Conservation (phyloP, 768 basidiomycete species). For the Daedalea quercina region DNA sequence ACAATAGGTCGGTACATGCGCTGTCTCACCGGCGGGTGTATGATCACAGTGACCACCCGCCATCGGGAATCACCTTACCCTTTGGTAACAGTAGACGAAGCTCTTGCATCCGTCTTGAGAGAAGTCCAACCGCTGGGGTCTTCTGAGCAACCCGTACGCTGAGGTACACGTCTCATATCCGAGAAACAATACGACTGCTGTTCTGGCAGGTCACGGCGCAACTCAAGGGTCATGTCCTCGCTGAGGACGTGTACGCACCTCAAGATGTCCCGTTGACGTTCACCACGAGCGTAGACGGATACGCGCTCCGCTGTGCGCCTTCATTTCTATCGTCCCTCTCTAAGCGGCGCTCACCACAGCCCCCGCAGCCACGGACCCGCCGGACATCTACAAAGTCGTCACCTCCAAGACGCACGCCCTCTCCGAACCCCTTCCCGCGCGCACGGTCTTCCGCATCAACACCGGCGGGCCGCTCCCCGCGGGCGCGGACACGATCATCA, state of each 20-base stretch:
- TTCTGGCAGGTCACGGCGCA: constrained; percentile 47
- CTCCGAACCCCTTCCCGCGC: constrained; percentile 36
- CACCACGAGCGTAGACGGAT: constrained; percentile 87
- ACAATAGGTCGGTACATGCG: background rate
- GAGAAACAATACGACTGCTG: no score
- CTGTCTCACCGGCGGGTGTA: background rate
- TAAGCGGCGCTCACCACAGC: background rate
- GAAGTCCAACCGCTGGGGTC: constrained; percentile 38
- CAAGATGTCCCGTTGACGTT: constrained; percentile 54
- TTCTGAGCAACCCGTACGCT: constrained; percentile 36
- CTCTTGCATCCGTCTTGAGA: constrained; percentile 48
- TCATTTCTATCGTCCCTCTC: background rate
- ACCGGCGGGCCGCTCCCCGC: constrained; percentile 78
- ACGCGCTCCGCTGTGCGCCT: constrained; percentile 67
- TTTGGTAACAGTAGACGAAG: constrained; percentile 58
- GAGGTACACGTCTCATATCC: background rate
- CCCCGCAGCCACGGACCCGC: constrained; percentile 49
- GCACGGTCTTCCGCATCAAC: constrained; percentile 67
- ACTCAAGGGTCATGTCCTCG: constrained; percentile 66
- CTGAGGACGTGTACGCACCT: constrained; percentile 65
- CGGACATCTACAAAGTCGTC: constrained; percentile 62
- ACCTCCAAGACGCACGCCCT: constrained; percentile 40
- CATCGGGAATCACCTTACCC: constrained; percentile 76
- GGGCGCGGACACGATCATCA: constrained; percentile 75
- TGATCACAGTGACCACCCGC: constrained; percentile 60